Evolutionary conservation across 2,329 filamentous ascomycete genomes (phyloP), one percentile per base, ranked within the genome.

Genomic region (Verticillium tricorpus): DNA sequence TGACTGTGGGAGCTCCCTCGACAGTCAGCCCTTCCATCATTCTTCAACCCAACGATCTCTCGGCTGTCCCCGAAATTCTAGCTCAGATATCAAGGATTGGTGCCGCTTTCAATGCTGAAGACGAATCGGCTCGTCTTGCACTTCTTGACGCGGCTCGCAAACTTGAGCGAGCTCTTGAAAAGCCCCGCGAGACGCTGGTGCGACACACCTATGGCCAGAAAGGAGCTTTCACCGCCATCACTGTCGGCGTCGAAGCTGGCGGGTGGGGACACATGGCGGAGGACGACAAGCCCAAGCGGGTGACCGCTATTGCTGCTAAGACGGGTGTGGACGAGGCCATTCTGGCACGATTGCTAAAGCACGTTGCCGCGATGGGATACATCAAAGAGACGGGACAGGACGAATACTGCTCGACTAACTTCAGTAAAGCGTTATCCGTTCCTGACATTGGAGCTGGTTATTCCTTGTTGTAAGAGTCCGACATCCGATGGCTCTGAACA

Each of bases 151-250:
- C 74, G 61, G 76, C 76, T 1, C 71, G 74, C n/a, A 63, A 67
- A 0, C 73, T 35, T 69, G 71, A 32, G 34, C 34, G 34, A 35
- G 72, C 76, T 0, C 69, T 79, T 0, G 79, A 82, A 65, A 81
- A 77, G 0, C 80, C 80, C 0, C 72, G 79, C 7, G 80, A 83
- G 68, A 78, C 78, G 0, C 80, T 82, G 72, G 73, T 81, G 60
- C 72, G 77, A 60, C 78, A 81, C 55, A 62, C 14, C 19, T 2
- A 12, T 15, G 2, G 25, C 7, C 55, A 72, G 67, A 67, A 70
- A 9, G 67, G 66, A 17, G 66, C 67, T 2, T 58, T 69, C 6
- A 64, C 67, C 7, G 71, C 68, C 3, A 59, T 76, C 50, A 70
- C 64, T n/a, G 64, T 68, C 5, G 75, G 75, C 22, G 68, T 74